A percentile compares a stretch with the other conserved stretches of the same genome.
phyloP scores from a whole-genome alignment of 108 stramenopile species.

The Fistulifera solaris region DNA sequence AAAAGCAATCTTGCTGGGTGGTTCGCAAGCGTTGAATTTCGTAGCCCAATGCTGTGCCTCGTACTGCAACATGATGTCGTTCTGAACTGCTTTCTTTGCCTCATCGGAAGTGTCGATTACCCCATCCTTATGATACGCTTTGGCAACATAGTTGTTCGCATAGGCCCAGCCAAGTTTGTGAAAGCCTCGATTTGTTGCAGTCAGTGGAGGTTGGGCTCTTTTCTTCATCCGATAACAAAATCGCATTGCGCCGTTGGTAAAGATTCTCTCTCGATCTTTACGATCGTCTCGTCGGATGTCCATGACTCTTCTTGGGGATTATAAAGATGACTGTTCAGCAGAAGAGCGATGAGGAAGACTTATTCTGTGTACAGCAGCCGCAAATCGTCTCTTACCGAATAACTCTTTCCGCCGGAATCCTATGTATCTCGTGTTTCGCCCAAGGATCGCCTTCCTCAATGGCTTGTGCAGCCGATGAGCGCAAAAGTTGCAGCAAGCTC shows the following conservation, averaged over 20 bases:
- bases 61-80: conserved; percentile 69
- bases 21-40: conserved; percentile 48
- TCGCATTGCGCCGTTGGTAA: conserved; percentile 78
- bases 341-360: too few relatives aligned
- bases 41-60: conserved; percentile 70
- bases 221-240: conserved; percentile 79
- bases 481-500: too few relatives aligned
- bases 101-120: conserved; percentile 39
- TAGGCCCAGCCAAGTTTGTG: conserved; percentile 68
- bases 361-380: too few relatives aligned
- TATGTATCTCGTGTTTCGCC: conserved; percentile 51
- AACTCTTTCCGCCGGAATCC: conserved; percentile 61
- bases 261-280: conserved; percentile 52
- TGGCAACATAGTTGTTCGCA: conserved; percentile 67
- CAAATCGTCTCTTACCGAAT: conserved; percentile 38
- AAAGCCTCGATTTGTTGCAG: conserved; percentile 59
- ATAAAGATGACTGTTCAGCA: conserved; percentile 53
- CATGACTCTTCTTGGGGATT: conserved; percentile 46
- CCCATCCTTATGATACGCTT: conserved; percentile 43
- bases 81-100: conserved; percentile 48
- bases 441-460: conserved; percentile 56
- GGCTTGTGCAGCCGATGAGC: conserved; percentile 22
- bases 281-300: conserved; percentile 50
- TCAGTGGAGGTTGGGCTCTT: conserved; percentile 47
- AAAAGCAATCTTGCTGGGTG: conserved; percentile 65